Conservation (phyloP, 1,284 basidiomycete species). For the Austroboletus olivaceoglutinosus region DNA sequence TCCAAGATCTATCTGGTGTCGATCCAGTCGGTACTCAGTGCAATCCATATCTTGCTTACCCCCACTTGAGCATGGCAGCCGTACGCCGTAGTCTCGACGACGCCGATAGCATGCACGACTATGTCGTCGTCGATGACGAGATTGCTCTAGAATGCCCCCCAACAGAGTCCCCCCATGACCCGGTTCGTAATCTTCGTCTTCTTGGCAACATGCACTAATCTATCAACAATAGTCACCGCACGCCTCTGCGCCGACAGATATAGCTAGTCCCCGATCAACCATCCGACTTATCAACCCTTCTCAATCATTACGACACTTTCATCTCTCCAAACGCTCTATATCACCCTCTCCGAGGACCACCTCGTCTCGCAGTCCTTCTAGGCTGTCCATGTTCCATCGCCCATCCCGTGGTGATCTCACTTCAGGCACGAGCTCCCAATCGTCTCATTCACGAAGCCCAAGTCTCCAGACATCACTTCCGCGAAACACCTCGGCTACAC, state of each 20-base stretch:
- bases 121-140: constrained; percentile 48
- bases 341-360: constrained; percentile 36
- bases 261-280: constrained; percentile 37
- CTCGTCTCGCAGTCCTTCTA: constrained; percentile 38
- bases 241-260: constrained; percentile 38
- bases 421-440: constrained; percentile 24
- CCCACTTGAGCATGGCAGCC: constrained; percentile 41
- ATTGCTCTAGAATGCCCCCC: constrained; percentile 26
- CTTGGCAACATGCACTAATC: constrained; percentile 14
- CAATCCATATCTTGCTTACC: constrained; percentile 55
- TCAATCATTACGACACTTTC: constrained; percentile 55
- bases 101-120: constrained; percentile 50
- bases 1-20: constrained; percentile 23
- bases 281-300: constrained; percentile 45
- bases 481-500: constrained; percentile 17
- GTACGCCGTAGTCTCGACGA: constrained; percentile 26
- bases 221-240: constrained; percentile 28
- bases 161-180: constrained; percentile 9
- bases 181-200: constrained; percentile 19
- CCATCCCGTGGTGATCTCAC: constrained; percentile 38
- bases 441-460: constrained; percentile 44
- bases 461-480: constrained; percentile 39
- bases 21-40: constrained; percentile 35
- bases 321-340: constrained; percentile 49
- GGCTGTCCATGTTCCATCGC: constrained; percentile 45